A percentile compares a stretch with the other conserved stretches of the same genome.
phyloP scores from a whole-genome alignment of 2,329 filamentous ascomycete species.

The Aspergillus melleus region DNA sequence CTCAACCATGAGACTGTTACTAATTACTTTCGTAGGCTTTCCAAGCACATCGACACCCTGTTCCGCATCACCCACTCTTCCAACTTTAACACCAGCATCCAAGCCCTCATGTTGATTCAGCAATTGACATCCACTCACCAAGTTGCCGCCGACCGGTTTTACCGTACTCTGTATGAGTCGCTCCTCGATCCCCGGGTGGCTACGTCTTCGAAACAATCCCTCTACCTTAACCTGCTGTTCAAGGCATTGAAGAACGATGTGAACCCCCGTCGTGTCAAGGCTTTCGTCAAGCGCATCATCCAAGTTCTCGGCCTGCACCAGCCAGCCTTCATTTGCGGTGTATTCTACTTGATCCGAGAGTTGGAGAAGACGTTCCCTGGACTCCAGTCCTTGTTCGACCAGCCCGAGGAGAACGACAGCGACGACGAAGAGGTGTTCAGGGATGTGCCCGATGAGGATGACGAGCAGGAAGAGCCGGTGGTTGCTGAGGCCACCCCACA shows the following conservation, averaged over 20 bases:
- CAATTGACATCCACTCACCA: constrained; percentile 82
- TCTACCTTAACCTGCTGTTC: constrained; percentile 91
- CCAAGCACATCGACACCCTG: constrained; percentile 87
- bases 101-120: constrained; percentile 91
- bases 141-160: constrained; percentile 84
- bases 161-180: constrained; percentile 92
- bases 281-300: constrained; percentile 89
- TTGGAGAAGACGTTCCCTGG: constrained; percentile 77
- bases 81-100: constrained; percentile 98
- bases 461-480: constrained; percentile 33
- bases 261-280: constrained; percentile 89
- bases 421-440: constrained; percentile 69
- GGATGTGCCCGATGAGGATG: constrained; percentile 61
- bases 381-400: constrained; percentile 73
- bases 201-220: constrained; percentile 88
- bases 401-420: constrained; percentile 75
- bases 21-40: constrained; percentile 56
- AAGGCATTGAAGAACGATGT: constrained; percentile 84
- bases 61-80: constrained; percentile 96
- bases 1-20: constrained; percentile 8
- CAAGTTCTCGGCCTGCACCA: constrained; percentile 88
- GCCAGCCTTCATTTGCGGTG: constrained; percentile 85
- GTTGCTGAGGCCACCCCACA: constrained; percentile 27
- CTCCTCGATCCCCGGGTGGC: constrained; percentile 85
- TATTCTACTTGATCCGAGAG: constrained; percentile 86